Base-by-base conservation (phyloP, 352 stramenopile genomes). In the Globisporangium cederbergense region DNA sequence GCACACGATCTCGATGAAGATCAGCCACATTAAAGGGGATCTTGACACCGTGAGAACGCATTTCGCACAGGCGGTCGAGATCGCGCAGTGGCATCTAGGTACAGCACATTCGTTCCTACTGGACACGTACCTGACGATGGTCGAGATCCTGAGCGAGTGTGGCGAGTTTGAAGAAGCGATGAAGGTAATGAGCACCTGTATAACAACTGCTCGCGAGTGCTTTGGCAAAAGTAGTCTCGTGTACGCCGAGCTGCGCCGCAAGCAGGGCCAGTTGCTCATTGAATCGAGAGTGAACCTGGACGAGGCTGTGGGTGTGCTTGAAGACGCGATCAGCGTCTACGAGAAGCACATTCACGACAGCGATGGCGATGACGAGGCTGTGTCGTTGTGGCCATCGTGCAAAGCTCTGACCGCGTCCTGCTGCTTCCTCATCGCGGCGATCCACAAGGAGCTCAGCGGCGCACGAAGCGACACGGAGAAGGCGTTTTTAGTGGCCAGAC, bases 261-360 rank as follows among this genome's bases (percentile, higher is more conserved):
- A 74, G 30, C 79, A 90, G 66, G 83, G 74, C 0, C 49, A 65
- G 18, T 10, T 85, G 1, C 71, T 90, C 22, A 47, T 68, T 5
- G 32, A 64, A 42, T 50, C 55, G 32, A 64, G 57, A 9, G 8
- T 16, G 40, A 9, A 45, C n/a, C 2, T 25, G 14, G 74, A 85
- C 10, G 70, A 83, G 45, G 72, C 76, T 8, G 63, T 76, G 8
- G 73, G 72, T 1, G 62, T 92, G 0, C 55, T 89, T 13, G 78
- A 90, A 65, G 83, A 92, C 16, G 73, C 78, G 0, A 65, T 86
- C 20, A 65, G 62, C 13, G 65, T 89, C 2, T 90, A 90, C 59
- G 79, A 89, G 40, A 70, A 62, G 8, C 65, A 81, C 45, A 75
- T 88, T 40, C 42, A 64, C 7, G 4, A 49, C 10, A 58, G 70